phyloP scores from a whole-genome alignment of 2,329 filamentous ascomycete species.

The Ophiostoma sp. region DNA sequence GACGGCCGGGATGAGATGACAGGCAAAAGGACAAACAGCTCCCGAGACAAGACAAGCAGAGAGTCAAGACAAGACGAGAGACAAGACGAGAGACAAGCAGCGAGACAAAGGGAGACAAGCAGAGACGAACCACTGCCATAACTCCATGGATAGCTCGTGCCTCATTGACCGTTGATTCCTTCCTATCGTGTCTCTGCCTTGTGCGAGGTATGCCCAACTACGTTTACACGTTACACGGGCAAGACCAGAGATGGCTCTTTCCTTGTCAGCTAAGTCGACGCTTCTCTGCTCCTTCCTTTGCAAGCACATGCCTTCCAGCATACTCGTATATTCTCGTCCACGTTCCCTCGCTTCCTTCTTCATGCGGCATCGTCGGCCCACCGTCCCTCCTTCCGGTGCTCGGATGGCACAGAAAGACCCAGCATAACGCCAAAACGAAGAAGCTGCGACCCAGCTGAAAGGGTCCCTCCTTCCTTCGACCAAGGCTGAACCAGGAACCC shows the following conservation, averaged over 20 bases:
- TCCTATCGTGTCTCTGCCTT: neutral
- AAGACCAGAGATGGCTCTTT: neutral
- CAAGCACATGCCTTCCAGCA: neutral
- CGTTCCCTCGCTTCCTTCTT: neutral
- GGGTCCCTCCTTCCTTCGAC: slow-evolving; percentile 9
- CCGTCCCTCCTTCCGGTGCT: neutral
- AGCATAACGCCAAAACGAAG: neutral
- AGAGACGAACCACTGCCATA: too few relatives aligned
- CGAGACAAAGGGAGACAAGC: neutral
- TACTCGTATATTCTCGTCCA: neutral
- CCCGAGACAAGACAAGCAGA: neutral
- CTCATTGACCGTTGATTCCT: neutral
- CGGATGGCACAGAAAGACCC: neutral
- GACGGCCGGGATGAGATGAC: neutral
- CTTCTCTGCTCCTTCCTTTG: neutral
- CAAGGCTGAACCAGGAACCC: neutral
- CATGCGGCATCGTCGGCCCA: neutral
- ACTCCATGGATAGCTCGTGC: too few relatives aligned
- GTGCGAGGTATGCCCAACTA: neutral
- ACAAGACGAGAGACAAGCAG: neutral
- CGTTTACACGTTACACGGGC: neutral
- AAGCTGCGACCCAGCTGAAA: slow-evolving; percentile 20
- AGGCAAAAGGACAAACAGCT: neutral
- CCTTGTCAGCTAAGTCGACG: neutral
- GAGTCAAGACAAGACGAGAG: too few relatives aligned